Evolutionary conservation across 768 basidiomycete species (phyloP).

Genomic region (Tephrocybe sp.): DNA sequence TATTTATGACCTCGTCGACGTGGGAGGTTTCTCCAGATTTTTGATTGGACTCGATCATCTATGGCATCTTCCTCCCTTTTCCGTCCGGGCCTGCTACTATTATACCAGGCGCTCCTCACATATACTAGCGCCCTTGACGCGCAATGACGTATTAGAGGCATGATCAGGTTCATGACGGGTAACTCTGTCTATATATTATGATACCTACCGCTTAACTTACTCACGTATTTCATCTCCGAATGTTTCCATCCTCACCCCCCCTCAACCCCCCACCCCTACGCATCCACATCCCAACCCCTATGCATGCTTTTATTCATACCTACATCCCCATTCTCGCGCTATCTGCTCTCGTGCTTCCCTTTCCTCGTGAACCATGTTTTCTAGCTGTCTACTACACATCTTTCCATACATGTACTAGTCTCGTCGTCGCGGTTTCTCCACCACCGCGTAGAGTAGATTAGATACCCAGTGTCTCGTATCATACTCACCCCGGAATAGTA

Average conservation of each 20-base stretch:
- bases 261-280: not conserved
- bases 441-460: constrained; percentile 15
- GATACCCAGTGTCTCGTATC: not conserved
- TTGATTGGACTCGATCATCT: constrained; percentile 11
- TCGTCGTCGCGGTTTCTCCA: not conserved
- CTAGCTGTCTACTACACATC: not conserved
- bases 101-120: constrained; percentile 3
- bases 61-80: constrained; percentile 8
- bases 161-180: constrained; percentile 4
- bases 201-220: constrained; percentile 10
- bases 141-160: constrained; percentile 4
- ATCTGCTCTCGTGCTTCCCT: not conserved
- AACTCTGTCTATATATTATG: constrained; percentile 11
- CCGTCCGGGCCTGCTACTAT: constrained; percentile 11
- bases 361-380: not conserved
- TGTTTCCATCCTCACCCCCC: not conserved
- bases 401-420: constrained; percentile 2
- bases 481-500: too few species aligned
- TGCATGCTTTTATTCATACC: not conserved
- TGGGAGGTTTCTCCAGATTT: constrained; percentile 9
- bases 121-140: constrained; percentile 7
- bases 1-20: constrained; percentile 17
- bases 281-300: not conserved
- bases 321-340: not conserved
- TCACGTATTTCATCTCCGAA: not conserved